Base-by-base conservation (phyloP, 345 rosid genomes). In the Hibiscus trionum region DNA sequence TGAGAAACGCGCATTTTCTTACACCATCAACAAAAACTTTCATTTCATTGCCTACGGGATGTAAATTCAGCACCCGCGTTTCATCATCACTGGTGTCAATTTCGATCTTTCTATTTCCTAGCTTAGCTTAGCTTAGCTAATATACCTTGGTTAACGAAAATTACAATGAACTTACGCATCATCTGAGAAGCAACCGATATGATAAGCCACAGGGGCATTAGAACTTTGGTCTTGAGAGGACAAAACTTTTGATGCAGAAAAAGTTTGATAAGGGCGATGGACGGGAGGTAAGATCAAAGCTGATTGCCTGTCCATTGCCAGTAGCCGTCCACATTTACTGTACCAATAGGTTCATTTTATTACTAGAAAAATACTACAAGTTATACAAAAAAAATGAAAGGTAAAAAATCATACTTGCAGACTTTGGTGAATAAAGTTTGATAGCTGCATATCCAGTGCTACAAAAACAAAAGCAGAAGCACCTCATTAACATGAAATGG, bases 391-490 rank as follows among this genome's bases (percentile, higher is more conserved):
- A 33, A 26, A 15, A 65, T 70, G 73, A 8, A 47, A 39, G 27
- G 68, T 72, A 72, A 74, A 31, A 63, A 61, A 61, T 37, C 42
- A 46, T 76, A 90, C 97, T 88, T 83, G 96, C 96, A 91, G 44
- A 80, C 82, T 84, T 88, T 86, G 70, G 83, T 77, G 74, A 88
- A 88, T 17, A 94, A 63, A 63, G 89, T 85, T 73, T 88, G 90
- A 77, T 90, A 88, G 83, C 86, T 86, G 86, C 93, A 84, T 56
- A 91, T 84, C 98, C 97, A 94, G 82, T 67, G 88, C 98, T 88
- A 62, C 56, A 78, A 73, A 73, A 71, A 71, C 49, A 80, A 72
- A 67, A 57, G 37, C 14, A 37, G 15, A 5, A 21, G 21, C 12
- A 24, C 47, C 14, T 69, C 27, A 73, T 61, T 59, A 73, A 57